Evolutionary conservation across 2,329 filamentous ascomycete species (phyloP).

Genomic region (Tolypocladium inflatum): DNA sequence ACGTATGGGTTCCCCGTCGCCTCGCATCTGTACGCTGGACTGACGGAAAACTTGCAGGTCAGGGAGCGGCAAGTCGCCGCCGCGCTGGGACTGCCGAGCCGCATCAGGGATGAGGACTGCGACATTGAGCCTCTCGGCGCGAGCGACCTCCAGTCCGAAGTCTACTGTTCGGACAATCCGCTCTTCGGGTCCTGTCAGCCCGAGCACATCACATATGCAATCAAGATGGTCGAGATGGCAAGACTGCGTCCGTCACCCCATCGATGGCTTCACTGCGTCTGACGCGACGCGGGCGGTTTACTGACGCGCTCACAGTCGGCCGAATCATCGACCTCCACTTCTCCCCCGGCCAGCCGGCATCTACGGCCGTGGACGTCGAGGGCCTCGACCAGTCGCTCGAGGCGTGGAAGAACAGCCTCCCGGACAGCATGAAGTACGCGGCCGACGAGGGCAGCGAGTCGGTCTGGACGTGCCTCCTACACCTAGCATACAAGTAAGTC

Average conservation of each 20-base stretch:
- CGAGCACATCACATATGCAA: conserved; percentile 23
- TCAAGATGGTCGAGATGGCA: conserved; percentile 28
- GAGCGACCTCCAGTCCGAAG: conserved; percentile 20
- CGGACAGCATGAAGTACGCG: conserved; percentile 16
- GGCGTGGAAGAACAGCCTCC: conserved; percentile 23
- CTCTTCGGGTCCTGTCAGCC: conserved; percentile 18
- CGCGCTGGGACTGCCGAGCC: conserved; percentile 23
- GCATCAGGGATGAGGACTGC: conserved; percentile 28
- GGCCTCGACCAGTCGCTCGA: conserved; percentile 20
- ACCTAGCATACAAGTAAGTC: conserved; percentile 25
- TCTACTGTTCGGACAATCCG: conserved; percentile 9
- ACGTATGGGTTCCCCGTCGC: conserved; percentile 23
- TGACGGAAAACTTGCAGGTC: conserved; percentile 13
- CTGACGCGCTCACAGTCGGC: conserved; percentile 13
- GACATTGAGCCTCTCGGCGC: conserved; percentile 24
- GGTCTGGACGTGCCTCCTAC: conserved; percentile 25
- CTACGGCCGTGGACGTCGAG: conserved; percentile 16
- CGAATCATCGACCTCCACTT: conserved; percentile 26
- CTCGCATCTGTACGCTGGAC: background rate
- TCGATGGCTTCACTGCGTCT: background rate
- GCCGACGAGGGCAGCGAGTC: conserved; percentile 23
- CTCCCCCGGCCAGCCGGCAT: conserved; percentile 19
- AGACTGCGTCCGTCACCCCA: conserved; percentile 16
- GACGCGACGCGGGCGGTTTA: background rate
- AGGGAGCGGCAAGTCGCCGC: conserved; percentile 26